Evolutionary conservation across 169 alveolate species (phyloP), one percentile per base, ranked within the genome.

Genomic region (Theileria annulata): DNA sequence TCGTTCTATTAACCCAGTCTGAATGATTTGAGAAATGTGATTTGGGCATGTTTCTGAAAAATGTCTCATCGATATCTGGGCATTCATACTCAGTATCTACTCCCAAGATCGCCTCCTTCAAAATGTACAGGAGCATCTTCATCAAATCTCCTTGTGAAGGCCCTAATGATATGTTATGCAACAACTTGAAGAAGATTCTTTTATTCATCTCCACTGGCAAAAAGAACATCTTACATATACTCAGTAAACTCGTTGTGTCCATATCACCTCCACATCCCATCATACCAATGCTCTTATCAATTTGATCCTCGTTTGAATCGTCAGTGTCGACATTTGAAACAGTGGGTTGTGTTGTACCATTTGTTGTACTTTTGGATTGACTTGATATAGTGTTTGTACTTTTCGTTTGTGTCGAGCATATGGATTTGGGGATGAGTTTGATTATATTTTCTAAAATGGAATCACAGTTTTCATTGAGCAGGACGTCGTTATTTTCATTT

Each of bases 201-300:
- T 86, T 89, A 71, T 89, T 89, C n/a, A 89, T 81, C 62, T 89
- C 94, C 58, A 78, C 78, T 73, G 80, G 85, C n/a, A 89, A 86
- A 83, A 78, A 89, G 60, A 89, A 74, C 75, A 89, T 70, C 78
- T 87, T 89, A 60, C 94, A 89, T 6, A 89, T 80, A 23, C 88
- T 90, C 37, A 89, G 71, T 42, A 89, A 72, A 31, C 83, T 91
- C 54, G 73, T 66, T 37, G 84, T 71, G 8, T 82, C 60, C 60
- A 85, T 79, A 12, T 87, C 89, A 69, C 80, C 75, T 75, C 80
- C 51, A 23, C 87, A 74, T 31, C 82, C 75, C 64, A 82, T 83
- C 21, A 69, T 59, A 25, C 86, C 84, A 17, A 76, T 35, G 71
- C 60, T 37, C 67, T 75, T 69, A 1, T 54, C 25, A 31, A 23